Evolutionary conservation across 352 stramenopile species (phyloP).

Genomic region (Pythium vanterpoolii): DNA sequence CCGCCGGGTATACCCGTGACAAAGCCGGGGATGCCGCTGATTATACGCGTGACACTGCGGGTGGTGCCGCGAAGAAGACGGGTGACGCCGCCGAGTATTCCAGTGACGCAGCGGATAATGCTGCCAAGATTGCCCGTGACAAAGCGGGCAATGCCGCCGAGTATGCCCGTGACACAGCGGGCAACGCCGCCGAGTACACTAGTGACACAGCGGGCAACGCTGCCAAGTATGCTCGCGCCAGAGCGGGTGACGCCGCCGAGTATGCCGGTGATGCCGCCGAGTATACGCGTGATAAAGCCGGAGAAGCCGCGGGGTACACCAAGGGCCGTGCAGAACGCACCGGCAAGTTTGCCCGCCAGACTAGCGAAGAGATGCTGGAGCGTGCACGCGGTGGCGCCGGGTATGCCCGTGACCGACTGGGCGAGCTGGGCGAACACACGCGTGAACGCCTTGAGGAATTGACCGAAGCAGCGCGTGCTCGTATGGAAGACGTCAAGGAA

Average conservation of each 20-base stretch:
- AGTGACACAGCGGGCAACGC: slow-evolving; percentile 26
- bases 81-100: slow-evolving; percentile 2
- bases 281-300: slow-evolving; percentile 5
- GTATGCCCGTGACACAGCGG: slow-evolving; percentile 27
- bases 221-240: slow-evolving; percentile 20
- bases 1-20: slow-evolving; percentile 22
- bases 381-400: not conserved
- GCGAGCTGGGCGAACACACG: slow-evolving; percentile 27
- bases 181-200: slow-evolving; percentile 26
- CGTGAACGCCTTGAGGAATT: slow-evolving; percentile 37
- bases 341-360: slow-evolving; percentile 8
- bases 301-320: slow-evolving; percentile 5
- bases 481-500: slow-evolving; percentile 45
- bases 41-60: slow-evolving; percentile 4
- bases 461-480: slow-evolving; percentile 13
- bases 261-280: slow-evolving; percentile 1
- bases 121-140: slow-evolving; percentile 12
- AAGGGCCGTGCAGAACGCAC: not conserved
- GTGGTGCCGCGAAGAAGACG: not conserved
- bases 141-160: slow-evolving; percentile 20
- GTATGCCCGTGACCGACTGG: slow-evolving; percentile 23
- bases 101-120: slow-evolving; percentile 1
- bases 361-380: slow-evolving; percentile 21
- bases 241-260: slow-evolving; percentile 4
- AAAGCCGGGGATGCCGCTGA: slow-evolving; percentile 9